phyloP scores from a whole-genome alignment of 1,284 basidiomycete genomes.

The Stygiomarasmius scandens region DNA sequence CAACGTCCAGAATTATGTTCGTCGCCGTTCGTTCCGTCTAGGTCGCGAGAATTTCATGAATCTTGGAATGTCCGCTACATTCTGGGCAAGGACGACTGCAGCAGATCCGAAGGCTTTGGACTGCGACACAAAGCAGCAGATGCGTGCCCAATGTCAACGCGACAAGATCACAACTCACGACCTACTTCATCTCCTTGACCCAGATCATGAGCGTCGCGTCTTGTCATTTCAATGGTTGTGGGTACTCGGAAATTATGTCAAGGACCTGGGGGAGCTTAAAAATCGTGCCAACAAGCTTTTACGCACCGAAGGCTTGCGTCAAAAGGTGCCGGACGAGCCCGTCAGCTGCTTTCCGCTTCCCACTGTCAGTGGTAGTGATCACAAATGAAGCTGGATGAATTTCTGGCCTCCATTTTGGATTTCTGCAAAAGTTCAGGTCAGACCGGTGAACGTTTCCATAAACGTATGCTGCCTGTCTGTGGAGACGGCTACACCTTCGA shows the following conservation, averaged over 20 bases:
- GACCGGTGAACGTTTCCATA: neutral
- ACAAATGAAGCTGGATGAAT: neutral
- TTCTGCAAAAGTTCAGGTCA: neutral
- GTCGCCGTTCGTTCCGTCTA: neutral
- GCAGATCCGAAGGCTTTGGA: neutral
- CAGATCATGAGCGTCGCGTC: neutral
- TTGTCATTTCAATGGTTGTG: neutral
- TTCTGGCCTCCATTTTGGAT: neutral
- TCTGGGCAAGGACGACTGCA: neutral
- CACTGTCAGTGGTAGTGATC: neutral
- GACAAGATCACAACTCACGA: neutral
- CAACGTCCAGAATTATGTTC: neutral
- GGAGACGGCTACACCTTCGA: neutral
- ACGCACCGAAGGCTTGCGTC: neutral
- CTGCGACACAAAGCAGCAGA: neutral
- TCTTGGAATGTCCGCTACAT: neutral
- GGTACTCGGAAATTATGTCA: neutral
- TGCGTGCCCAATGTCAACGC: neutral
- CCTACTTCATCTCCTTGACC: neutral
- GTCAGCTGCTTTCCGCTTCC: neutral
- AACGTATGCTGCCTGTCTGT: neutral
- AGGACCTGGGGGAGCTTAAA: neutral
- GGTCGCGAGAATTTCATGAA: neutral
- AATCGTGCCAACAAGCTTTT: neutral
- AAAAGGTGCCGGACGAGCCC: neutral